A percentile compares a stretch with the other conserved stretches of the same genome.
These are phyloP conservation scores for Colletotrichum caudatum DNA, from an alignment of 2,329 filamentous ascomycete genomes.

Conservation along the genomic window DNA sequence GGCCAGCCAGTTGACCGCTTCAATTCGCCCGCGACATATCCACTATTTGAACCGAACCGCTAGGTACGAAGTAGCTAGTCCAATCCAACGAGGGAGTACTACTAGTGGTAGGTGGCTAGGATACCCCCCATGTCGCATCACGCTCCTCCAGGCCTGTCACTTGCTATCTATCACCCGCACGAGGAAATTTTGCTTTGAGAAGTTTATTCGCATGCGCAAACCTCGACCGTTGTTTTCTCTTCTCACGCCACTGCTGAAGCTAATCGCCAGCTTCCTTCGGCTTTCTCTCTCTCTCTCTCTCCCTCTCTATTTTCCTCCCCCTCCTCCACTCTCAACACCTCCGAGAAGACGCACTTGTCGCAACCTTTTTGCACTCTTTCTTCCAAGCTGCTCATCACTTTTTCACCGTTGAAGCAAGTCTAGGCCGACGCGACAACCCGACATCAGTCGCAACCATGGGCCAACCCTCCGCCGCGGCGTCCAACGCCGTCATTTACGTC, in stretches of 20 bases:
- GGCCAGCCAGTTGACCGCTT: conserved; percentile 19
- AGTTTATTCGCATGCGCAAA: conserved; percentile 26
- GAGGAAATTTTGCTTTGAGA: conserved; percentile 15
- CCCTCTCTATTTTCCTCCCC: not conserved
- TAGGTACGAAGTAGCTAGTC: not conserved
- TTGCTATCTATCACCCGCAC: conserved; percentile 17
- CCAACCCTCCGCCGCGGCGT: conserved; percentile 79
- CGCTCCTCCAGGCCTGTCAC: conserved; percentile 7
- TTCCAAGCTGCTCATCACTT: not conserved
- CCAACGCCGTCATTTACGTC: conserved; percentile 85
- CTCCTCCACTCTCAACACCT: not conserved
- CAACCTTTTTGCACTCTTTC: not conserved
- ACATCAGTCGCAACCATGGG: conserved; percentile 67
- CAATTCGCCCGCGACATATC: conserved; percentile 16
- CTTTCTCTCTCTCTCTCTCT: conserved; percentile 1
- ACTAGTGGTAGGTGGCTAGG: too few relatives aligned
- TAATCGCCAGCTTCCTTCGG: conserved; percentile 3
- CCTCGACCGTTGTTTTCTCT: conserved; percentile 18
- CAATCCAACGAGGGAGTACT: conserved; percentile 20
- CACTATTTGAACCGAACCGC: conserved; percentile 29
- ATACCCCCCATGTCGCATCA: conserved; percentile 24
- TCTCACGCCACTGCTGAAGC: conserved; percentile 29
- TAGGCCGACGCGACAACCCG: not conserved
- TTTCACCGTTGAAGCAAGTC: not conserved
- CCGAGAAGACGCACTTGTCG: not conserved